A percentile compares a stretch with the other conserved stretches of the same genome.
These are phyloP conservation scores for Hymenochaete sp. DNA, from an alignment of 1,284 basidiomycete species.

Conservation along the genomic window DNA sequence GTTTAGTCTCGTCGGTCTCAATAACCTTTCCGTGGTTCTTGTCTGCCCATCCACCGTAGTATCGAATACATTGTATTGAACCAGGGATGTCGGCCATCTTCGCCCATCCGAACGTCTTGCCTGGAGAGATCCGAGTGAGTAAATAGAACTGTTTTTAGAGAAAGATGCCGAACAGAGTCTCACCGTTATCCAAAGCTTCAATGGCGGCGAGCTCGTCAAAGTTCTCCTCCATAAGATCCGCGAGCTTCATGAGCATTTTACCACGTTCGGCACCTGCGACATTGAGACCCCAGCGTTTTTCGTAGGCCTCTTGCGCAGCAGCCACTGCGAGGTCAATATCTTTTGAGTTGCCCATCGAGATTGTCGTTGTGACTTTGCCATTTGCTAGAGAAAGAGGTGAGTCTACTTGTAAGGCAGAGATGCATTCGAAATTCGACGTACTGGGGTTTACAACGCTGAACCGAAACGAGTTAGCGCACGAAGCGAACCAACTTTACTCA, in stretches of 20 bases:
- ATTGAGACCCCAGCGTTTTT: conserved; percentile 67
- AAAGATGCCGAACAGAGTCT: neutral
- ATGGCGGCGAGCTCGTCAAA: conserved; percentile 67
- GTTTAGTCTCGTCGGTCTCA: conserved; percentile 64
- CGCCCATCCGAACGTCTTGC: conserved; percentile 75
- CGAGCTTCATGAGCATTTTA: conserved; percentile 61
- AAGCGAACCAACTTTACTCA: conserved; percentile 28
- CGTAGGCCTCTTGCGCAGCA: conserved; percentile 71
- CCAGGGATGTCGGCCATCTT: conserved; percentile 60
- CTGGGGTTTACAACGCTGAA: conserved; percentile 60
- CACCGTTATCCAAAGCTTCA: conserved; percentile 72
- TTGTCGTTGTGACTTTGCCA: conserved; percentile 59
- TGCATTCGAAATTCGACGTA: conserved; percentile 26
- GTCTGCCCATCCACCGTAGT: conserved; percentile 78
- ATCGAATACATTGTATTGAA: conserved; percentile 64
- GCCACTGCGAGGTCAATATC: conserved; percentile 75
- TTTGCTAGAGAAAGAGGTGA: conserved; percentile 46
- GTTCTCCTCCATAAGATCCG: conserved; percentile 64
- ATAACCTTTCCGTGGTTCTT: conserved; percentile 81
- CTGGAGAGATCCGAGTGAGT: conserved; percentile 22
- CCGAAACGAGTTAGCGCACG: neutral
- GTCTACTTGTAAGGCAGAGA: too few relatives aligned
- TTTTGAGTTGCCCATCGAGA: conserved; percentile 58
- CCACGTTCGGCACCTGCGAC: conserved; percentile 55
- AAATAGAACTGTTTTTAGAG: neutral